Evolutionary conservation across 345 rosid species (phyloP).

Genomic region (Sisymbrium altissimum): DNA sequence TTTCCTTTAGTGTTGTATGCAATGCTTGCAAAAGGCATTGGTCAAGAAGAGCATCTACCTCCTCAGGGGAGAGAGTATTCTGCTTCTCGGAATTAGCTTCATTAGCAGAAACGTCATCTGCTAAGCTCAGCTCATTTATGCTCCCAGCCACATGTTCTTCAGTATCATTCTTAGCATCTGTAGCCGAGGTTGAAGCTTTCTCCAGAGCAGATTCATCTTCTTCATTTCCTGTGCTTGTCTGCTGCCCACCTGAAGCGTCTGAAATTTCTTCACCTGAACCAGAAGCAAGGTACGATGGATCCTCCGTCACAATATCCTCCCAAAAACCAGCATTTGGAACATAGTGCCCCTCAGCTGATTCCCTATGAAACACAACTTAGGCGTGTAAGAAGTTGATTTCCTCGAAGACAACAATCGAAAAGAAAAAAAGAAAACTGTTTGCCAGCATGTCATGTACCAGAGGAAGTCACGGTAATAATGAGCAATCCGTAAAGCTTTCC

Average conservation of each 20-base stretch:
- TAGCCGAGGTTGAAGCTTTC: conserved; percentile 24
- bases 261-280: conserved; percentile 41
- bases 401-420: not conserved
- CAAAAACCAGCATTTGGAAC: conserved; percentile 86
- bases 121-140: conserved; percentile 43
- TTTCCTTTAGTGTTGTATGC: conserved; percentile 78
- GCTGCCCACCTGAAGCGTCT: conserved; percentile 34
- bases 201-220: conserved; percentile 32
- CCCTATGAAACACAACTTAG: conserved; percentile 53
- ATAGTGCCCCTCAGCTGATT: conserved; percentile 62
- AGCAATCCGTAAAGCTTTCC: conserved; percentile 82
- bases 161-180: conserved; percentile 31
- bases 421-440: not conserved
- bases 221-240: conserved; percentile 27
- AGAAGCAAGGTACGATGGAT: conserved; percentile 55
- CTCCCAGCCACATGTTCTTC: conserved; percentile 39
- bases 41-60: conserved; percentile 78
- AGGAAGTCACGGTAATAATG: conserved; percentile 83
- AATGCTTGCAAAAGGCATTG: conserved; percentile 93
- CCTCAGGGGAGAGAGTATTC: conserved; percentile 47
- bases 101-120: conserved; percentile 35
- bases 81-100: conserved; percentile 49
- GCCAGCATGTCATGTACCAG: conserved; percentile 46
- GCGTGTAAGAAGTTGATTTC: conserved; percentile 21
- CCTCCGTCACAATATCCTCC: conserved; percentile 76